Conservation (phyloP, 352 stramenopile species). For the Pythium angustatum region DNA sequence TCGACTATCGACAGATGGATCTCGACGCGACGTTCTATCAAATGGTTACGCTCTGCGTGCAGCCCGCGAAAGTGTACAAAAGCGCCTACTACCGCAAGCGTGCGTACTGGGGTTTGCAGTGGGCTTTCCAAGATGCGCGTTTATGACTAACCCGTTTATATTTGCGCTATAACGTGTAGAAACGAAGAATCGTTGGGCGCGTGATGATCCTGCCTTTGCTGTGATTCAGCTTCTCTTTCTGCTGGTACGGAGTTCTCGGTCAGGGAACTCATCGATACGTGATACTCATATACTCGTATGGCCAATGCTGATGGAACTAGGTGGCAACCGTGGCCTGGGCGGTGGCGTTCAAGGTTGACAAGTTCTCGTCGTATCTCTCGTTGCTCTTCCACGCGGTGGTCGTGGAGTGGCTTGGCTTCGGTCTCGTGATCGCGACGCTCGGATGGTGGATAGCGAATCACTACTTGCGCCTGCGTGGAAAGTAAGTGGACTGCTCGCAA, state of each 20-base stretch:
- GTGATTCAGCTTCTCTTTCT: constrained; percentile 95
- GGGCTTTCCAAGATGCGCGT: neutral
- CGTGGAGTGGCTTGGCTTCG: constrained; percentile 82
- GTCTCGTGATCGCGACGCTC: constrained; percentile 65
- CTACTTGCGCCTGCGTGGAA: constrained; percentile 60
- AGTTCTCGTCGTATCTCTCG: constrained; percentile 48
- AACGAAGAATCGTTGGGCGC: constrained; percentile 99
- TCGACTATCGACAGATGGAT: constrained; percentile 89
- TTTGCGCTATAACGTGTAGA: constrained; percentile 38
- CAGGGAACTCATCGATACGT: neutral
- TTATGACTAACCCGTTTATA: neutral
- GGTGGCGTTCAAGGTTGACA: constrained; percentile 72
- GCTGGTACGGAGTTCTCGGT: constrained; percentile 34
- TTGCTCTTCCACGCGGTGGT: constrained; percentile 78
- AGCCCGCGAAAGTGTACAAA: constrained; percentile 87
- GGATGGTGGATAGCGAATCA: constrained; percentile 82
- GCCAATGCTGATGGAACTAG: constrained; percentile 13
- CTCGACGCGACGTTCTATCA: constrained; percentile 88
- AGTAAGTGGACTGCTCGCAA: constrained; percentile 29
- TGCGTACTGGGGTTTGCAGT: constrained; percentile 11
- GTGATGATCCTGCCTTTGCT: constrained; percentile 97
- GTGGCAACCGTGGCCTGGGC: constrained; percentile 75
- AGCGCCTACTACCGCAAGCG: constrained; percentile 85
- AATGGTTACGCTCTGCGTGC: constrained; percentile 86
- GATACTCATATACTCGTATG: neutral